A percentile compares a stretch with the other conserved stretches of the same genome.
Evolutionary conservation across 192 early-diverging fungal genomes (phyloP).

Genomic region (Spizellomyces punctatus): DNA sequence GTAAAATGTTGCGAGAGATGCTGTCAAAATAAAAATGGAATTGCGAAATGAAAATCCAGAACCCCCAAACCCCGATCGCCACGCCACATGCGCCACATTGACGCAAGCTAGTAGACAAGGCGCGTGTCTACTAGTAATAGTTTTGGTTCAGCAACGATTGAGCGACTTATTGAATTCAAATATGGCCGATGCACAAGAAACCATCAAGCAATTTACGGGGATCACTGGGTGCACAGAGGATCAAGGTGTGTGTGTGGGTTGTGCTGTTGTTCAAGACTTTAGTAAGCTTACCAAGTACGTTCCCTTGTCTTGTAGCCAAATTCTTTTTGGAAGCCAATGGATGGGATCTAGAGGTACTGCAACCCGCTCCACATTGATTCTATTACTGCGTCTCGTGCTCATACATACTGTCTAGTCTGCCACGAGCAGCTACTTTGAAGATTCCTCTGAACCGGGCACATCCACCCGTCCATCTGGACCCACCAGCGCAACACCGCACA

Average conservation of each 20-base stretch:
- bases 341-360: conserved; percentile 74
- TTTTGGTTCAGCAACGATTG: too few relatives aligned
- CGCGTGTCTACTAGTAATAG: too few relatives aligned
- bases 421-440: conserved; percentile 61
- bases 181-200: not conserved
- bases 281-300: not conserved
- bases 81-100: too few relatives aligned
- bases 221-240: conserved; percentile 23
- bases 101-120: too few relatives aligned
- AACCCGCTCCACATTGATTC: not conserved
- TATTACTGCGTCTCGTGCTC: not conserved
- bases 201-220: conserved; percentile 2
- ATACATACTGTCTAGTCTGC: conserved; percentile 49
- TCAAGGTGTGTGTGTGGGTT: not conserved
- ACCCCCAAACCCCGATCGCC: too few relatives aligned
- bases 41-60: too few relatives aligned
- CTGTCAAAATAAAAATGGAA: too few relatives aligned
- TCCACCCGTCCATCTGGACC: not conserved
- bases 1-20: too few relatives aligned
- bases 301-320: conserved; percentile 57
- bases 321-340: conserved; percentile 78
- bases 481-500: not conserved
- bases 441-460: conserved; percentile 39
- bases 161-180: too few relatives aligned
- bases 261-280: not conserved